A percentile compares a stretch with the other conserved stretches of the same genome.
Evolutionary conservation across 768 basidiomycete genomes (phyloP).

Genomic region (Mycena sanguinolenta): DNA sequence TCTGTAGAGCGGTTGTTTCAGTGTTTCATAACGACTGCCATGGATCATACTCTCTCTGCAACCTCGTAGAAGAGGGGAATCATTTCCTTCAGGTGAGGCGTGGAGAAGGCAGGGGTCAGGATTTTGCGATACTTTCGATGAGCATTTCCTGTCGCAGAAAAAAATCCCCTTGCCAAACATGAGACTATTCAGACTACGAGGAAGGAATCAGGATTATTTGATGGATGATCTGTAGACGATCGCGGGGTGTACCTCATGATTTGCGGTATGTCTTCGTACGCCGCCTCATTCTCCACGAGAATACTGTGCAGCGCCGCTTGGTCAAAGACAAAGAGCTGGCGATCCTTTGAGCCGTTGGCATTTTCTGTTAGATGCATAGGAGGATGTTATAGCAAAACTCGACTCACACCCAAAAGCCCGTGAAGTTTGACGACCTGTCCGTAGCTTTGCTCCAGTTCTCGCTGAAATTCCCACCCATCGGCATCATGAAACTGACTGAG

Average conservation of each 20-base stretch:
- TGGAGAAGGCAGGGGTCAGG: constrained; percentile 14
- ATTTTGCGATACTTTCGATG: constrained; percentile 24
- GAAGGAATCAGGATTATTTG: background rate
- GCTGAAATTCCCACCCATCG: constrained; percentile 12
- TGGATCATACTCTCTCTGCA: background rate
- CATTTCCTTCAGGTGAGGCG: background rate
- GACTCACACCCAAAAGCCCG: background rate
- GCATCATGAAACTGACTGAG: constrained; percentile 5
- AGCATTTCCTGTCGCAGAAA: background rate
- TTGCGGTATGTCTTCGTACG: background rate
- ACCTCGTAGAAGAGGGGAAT: constrained; percentile 8
- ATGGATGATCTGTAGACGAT: no score
- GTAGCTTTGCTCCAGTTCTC: background rate
- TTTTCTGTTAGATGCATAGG: no score
- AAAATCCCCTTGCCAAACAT: constrained; percentile 6
- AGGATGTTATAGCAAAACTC: no score
- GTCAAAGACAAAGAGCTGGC: constrained; percentile 11
- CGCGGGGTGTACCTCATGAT: background rate
- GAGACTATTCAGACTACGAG: background rate
- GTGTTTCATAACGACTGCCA: no score
- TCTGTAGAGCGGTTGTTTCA: no score
- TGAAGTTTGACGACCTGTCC: constrained; percentile 10
- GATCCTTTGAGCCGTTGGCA: no score
- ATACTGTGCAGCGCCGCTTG: constrained; percentile 7
- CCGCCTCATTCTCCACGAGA: background rate